A percentile compares a stretch with the other conserved stretches of the same genome.
These are phyloP conservation scores for Linnemannia exigua DNA, from an alignment of 192 early-diverging fungal species.

Conservation along the genomic window DNA sequence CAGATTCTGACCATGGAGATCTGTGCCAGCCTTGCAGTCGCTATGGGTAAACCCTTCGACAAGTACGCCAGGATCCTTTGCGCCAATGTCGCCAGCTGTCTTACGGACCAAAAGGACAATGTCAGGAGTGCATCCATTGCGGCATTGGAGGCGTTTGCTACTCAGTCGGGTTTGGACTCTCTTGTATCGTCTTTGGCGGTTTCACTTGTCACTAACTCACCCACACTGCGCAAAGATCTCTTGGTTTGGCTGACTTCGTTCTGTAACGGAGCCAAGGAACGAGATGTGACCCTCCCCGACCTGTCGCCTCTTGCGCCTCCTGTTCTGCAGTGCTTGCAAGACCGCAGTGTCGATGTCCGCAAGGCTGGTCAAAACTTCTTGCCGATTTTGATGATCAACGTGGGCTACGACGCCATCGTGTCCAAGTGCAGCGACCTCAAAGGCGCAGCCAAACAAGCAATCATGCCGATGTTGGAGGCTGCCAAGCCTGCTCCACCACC, in stretches of 20 bases:
- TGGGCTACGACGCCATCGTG: slow-evolving; percentile 80
- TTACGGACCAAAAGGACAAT: slow-evolving; percentile 94
- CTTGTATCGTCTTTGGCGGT: slow-evolving; percentile 74
- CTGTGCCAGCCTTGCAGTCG: slow-evolving; percentile 77
- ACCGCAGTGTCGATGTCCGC: slow-evolving; percentile 91
- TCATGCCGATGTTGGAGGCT: slow-evolving; percentile 84
- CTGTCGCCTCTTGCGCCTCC: slow-evolving; percentile 74
- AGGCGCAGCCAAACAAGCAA: slow-evolving; percentile 78
- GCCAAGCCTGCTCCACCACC: slow-evolving; percentile 67
- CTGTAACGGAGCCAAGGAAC: slow-evolving; percentile 62
- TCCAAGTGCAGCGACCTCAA: slow-evolving; percentile 82
- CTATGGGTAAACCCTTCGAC: slow-evolving; percentile 92
- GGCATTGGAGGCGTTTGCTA: slow-evolving; percentile 79
- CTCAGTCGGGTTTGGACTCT: slow-evolving; percentile 78
- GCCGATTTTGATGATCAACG: slow-evolving; percentile 73
- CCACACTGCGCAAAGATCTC: slow-evolving; percentile 90
- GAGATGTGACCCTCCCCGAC: slow-evolving; percentile 68
- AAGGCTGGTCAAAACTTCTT: slow-evolving; percentile 85
- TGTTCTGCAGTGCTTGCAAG: slow-evolving; percentile 87
- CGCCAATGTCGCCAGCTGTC: slow-evolving; percentile 75
- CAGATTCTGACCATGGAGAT: slow-evolving; percentile 87
- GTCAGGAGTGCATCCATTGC: slow-evolving; percentile 83
- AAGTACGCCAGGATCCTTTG: slow-evolving; percentile 79
- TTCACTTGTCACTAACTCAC: slow-evolving; percentile 84
- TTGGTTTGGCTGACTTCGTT: slow-evolving; percentile 84